These are phyloP conservation scores for Lophiostoma macrostomum DNA, from an alignment of 495 filamentous ascomycete species.

Conservation along the genomic window DNA sequence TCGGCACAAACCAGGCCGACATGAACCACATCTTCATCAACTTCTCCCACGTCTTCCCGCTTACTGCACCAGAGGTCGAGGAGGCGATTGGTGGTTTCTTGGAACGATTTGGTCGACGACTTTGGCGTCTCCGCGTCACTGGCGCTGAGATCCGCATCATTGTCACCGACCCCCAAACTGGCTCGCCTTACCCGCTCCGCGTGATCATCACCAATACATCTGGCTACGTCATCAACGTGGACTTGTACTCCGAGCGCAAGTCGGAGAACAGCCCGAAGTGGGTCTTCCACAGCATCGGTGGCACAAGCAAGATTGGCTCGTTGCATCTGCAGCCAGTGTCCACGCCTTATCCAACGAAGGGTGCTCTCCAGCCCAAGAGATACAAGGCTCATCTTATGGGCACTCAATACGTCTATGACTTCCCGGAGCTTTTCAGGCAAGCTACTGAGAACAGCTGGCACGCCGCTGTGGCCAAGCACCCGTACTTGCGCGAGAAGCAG, in stretches of 20 bases:
- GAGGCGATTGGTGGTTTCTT: conserved; percentile 92
- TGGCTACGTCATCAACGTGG: conserved; percentile 96
- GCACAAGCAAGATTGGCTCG: conserved; percentile 87
- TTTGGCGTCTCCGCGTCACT: conserved; percentile 94
- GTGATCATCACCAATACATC: conserved; percentile 98
- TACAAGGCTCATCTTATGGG: conserved; percentile 99
- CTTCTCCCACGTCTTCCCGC: conserved; percentile 92
- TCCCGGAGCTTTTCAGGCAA: conserved; percentile 98
- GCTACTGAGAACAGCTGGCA: conserved; percentile 95
- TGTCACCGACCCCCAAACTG: conserved; percentile 83
- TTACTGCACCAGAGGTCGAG: conserved; percentile 86
- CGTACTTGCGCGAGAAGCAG: conserved; percentile 72
- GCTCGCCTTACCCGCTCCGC: conserved; percentile 86
- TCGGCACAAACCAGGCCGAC: conserved; percentile 98
- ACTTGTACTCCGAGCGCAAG: conserved; percentile 96
- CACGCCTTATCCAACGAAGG: conserved; percentile 95
- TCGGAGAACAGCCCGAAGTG: conserved; percentile 91
- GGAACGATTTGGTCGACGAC: conserved; percentile 90
- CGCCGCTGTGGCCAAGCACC: conserved; percentile 65
- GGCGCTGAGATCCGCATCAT: conserved; percentile 98
- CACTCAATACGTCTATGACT: conserved; percentile 98
- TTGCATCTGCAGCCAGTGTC: conserved; percentile 91
- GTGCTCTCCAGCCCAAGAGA: conserved; percentile 96
- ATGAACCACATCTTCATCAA: conserved; percentile 99
- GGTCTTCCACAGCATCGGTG: conserved; percentile 97